These are phyloP conservation scores for Lachnellula suecica DNA, from an alignment of 2,329 filamentous ascomycete genomes.

Conservation along the genomic window DNA sequence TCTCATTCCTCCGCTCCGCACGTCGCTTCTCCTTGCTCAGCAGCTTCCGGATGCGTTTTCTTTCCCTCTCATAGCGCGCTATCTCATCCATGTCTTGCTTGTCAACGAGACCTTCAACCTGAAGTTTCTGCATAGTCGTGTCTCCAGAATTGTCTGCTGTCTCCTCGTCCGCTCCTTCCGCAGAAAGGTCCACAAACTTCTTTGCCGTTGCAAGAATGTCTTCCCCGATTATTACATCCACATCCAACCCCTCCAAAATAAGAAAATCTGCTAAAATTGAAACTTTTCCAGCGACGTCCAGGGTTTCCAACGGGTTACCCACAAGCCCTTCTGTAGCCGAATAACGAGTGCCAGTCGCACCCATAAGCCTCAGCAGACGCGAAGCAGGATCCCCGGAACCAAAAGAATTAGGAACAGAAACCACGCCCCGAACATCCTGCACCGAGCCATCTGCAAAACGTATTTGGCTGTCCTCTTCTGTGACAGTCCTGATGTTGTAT, in stretches of 20 bases:
- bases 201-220: slow-evolving; percentile 2
- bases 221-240: slow-evolving; percentile 5
- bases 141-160: background rate
- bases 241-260: background rate
- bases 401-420: slow-evolving; percentile 4
- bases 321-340: background rate
- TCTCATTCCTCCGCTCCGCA: background rate
- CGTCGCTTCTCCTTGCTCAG: background rate
- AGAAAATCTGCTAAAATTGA: slow-evolving; percentile 3
- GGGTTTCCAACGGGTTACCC: too few relatives aligned
- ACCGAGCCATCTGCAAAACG: slow-evolving; percentile 2
- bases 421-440: background rate
- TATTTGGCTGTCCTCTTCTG: background rate
- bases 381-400: background rate
- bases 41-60: background rate
- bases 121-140: background rate
- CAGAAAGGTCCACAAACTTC: slow-evolving; percentile 1
- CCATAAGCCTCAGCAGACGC: background rate
- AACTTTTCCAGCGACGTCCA: background rate
- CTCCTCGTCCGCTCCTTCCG: background rate
- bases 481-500: background rate
- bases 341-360: background rate
- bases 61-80: background rate
- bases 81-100: slow-evolving; percentile 1
- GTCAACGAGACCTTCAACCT: background rate